A percentile compares a stretch with the other conserved stretches of the same genome.
These are phyloP conservation scores for Carnegiea gigantea DNA, from an alignment of 179 eudicot genomes.

Conservation along the genomic window DNA sequence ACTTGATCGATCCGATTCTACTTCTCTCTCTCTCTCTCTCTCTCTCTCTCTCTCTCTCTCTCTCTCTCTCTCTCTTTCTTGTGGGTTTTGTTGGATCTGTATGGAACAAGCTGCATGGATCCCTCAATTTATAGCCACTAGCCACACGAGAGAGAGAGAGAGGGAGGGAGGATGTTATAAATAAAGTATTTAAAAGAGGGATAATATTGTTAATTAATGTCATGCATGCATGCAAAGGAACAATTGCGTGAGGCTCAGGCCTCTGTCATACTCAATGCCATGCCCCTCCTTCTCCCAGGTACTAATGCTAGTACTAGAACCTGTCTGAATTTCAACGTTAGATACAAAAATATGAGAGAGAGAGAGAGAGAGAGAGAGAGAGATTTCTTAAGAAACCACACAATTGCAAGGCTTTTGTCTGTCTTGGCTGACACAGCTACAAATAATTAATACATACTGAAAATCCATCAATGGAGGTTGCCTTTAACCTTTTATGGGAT, in stretches of 20 bases:
- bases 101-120: not conserved
- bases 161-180: not conserved
- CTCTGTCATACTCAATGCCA: slow-evolving; percentile 26
- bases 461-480: not conserved
- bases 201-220: not conserved
- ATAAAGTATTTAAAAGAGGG: too few relatives aligned
- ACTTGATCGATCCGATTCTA: too few relatives aligned
- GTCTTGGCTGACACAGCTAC: slow-evolving; percentile 18
- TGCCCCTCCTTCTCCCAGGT: slow-evolving; percentile 6
- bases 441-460: not conserved
- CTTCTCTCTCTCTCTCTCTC: too few relatives aligned
- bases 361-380: not conserved
- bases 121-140: slow-evolving; percentile 32
- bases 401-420: slow-evolving; percentile 14
- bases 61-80: not conserved
- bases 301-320: not conserved
- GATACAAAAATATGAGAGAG: not conserved
- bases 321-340: slow-evolving; percentile 9
- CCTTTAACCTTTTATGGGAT: slow-evolving; percentile 1
- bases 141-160: not conserved
- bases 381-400: slow-evolving; percentile 16
- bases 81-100: not conserved
- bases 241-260: slow-evolving; percentile 32
- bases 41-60: not conserved
- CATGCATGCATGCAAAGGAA: slow-evolving; percentile 33